Evolutionary conservation across 495 filamentous ascomycete genomes (phyloP), one percentile per base, ranked within the genome.

Genomic region (Podospora didyma): DNA sequence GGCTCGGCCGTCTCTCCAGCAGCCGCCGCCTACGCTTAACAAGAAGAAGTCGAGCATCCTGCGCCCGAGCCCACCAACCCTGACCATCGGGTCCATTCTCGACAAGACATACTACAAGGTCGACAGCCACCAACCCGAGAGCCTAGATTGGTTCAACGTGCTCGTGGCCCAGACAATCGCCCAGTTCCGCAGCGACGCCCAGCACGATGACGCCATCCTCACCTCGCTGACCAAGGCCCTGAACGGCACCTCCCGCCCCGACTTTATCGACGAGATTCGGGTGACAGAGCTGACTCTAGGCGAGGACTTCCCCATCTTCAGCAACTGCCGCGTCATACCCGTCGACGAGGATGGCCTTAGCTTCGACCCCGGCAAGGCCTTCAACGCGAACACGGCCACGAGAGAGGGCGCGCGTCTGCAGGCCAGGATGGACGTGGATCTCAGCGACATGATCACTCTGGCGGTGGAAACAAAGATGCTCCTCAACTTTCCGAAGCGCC

Each of bases 131-230:
- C 93, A 96, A 70, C 95, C 94, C n/a, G 94, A 98, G 73, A 91
- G 87, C n/a, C 75, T 98, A 61, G 94, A 98, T 69, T 98, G 94
- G 94, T 97, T 98, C 79, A 98, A 98, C 70, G 94, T 98, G 22
- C 79, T 98, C 54, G 86, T 97, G 52, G 95, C 94, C 7, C 94
- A 98, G 75, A 95, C 95, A 0, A 92, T 98, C 51, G 93, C 95
- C 2, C 95, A 97, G 66, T 92, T 97, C 66, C 82, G 94, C 49
- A 85, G 86, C 57, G 95, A 97, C 63, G 94, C 94, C 22, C 81
- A 89, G 24, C 84, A 90, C 51, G 92, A 96, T 65, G 89, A 90
- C 63, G 95, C 94, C 7, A 92, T 98, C 21, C 82, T 98, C n/a
- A 87, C 82, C n/a, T 92, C 86, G n/a, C 77, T 98, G n/a, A 94